These are phyloP conservation scores for Solanum gandarillasii DNA, from an alignment of 257 asterid species.

Conservation along the genomic window DNA sequence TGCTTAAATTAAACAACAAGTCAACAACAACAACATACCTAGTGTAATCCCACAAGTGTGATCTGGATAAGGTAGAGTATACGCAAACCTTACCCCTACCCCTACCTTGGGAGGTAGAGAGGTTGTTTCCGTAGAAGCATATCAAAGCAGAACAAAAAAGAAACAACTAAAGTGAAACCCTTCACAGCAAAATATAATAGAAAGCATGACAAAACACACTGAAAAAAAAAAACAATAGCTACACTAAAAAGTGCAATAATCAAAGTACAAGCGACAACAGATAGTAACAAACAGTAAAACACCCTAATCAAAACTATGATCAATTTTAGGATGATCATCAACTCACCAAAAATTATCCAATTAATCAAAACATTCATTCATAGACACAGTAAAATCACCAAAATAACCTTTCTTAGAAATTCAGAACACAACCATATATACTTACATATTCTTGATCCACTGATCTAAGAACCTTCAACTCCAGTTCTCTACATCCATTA, in stretches of 20 bases:
- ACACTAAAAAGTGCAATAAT: neutral
- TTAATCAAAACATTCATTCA: neutral
- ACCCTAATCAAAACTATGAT: neutral
- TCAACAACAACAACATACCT: neutral
- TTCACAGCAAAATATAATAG: neutral
- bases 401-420: neutral
- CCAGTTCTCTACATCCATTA: conserved; percentile 13
- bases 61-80: neutral
- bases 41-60: neutral
- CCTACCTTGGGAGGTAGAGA: neutral
- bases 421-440: neutral
- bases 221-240: neutral
- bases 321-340: neutral
- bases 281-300: neutral
- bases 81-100: neutral
- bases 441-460: conserved; percentile 34
- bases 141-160: neutral
- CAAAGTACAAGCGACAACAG: neutral
- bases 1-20: neutral
- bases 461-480: conserved; percentile 10
- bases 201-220: neutral
- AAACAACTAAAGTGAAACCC: neutral
- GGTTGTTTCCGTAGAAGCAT: neutral
- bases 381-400: neutral
- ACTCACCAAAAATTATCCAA: neutral